Evolutionary conservation across 495 filamentous ascomycete species (phyloP), one percentile per base, ranked within the genome.

Genomic region (Pseudevernia furfuracea): DNA sequence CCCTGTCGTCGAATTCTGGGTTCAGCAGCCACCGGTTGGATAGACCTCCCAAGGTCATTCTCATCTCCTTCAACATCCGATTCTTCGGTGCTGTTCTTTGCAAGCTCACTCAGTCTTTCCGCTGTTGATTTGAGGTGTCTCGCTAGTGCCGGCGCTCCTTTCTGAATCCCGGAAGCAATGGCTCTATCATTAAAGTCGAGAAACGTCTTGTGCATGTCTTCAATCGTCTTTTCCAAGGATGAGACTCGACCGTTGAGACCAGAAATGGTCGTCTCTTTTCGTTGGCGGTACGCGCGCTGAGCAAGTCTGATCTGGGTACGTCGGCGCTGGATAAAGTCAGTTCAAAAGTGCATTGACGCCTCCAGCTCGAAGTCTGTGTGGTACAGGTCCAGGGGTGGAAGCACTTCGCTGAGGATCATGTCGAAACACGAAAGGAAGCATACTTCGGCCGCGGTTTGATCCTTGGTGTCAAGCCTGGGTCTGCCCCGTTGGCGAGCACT

Each of bases 251-350:
- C 79, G 64, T 89, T 87, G 10, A 94, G 78, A 1, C 85, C 83
- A n/a, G 83, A 81, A 58, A 95, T 90, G 4, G 87, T 89, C 30
- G 82, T 88, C 71, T 96, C 90, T 71, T 94, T 93, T 21, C 90
- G 85, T 67, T 89, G 84, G 14, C 91, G 85, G 70, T 96, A 95
- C 3, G 90, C 90, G 39, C 90, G 81, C 71, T 96, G 91, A 14
- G 91, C 91, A 62, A 94, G 80, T 44, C 91, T 85, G 61, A 93
- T 92, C 75, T 96, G 91, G n/a, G 88, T 92, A 59, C 91, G 83
- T 41, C 91, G 85, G 57, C 89, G 85, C 89, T 96, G 69, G 34
- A 63, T 60, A 10, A 38, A 61, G 66, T 69, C 39, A 64, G 46
- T 28, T 58, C 37, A 55, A 17, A 6, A 34, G 25, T 55, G 52